Percentiles rank a stretch among this genome's conserved stretches.
Evolutionary conservation across 1,284 basidiomycete genomes (phyloP).

Genomic region (Entoloma clypeatum): DNA sequence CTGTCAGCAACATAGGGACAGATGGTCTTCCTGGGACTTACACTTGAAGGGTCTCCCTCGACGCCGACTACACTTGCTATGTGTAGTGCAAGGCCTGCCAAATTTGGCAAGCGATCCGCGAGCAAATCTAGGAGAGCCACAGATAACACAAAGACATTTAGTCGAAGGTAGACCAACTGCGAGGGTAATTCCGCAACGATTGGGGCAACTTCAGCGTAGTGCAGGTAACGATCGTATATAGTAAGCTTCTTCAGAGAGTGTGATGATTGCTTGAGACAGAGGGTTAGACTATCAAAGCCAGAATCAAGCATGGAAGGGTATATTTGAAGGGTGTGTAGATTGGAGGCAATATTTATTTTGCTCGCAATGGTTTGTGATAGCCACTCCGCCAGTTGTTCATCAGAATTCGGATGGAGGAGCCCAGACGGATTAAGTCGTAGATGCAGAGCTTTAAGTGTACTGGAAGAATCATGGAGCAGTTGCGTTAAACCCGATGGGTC

Average conservation of each 20-base stretch:
- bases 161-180: constrained; percentile 26
- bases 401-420: constrained; percentile 23
- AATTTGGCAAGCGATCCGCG: constrained; percentile 26
- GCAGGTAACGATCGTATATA: constrained; percentile 38
- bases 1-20: constrained; percentile 2
- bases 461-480: constrained; percentile 28
- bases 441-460: constrained; percentile 30
- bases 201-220: constrained; percentile 25
- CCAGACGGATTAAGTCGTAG: constrained; percentile 36
- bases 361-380: constrained; percentile 24
- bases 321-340: constrained; percentile 33
- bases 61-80: constrained; percentile 12
- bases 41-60: constrained; percentile 13
- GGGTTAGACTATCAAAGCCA: constrained; percentile 32
- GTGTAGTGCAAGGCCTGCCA: constrained; percentile 30
- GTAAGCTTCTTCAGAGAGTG: constrained; percentile 30
- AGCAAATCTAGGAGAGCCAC: constrained; percentile 33
- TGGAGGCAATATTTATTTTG: constrained; percentile 22
- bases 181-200: constrained; percentile 26
- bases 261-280: constrained; percentile 27
- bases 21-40: constrained; percentile 5
- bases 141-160: constrained; percentile 33
- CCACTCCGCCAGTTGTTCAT: constrained; percentile 32
- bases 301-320: constrained; percentile 33
- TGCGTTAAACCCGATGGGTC: constrained; percentile 33